Evolutionary conservation across 2,329 filamentous ascomycete species (phyloP).

Genomic region (Neonectria faginata): DNA sequence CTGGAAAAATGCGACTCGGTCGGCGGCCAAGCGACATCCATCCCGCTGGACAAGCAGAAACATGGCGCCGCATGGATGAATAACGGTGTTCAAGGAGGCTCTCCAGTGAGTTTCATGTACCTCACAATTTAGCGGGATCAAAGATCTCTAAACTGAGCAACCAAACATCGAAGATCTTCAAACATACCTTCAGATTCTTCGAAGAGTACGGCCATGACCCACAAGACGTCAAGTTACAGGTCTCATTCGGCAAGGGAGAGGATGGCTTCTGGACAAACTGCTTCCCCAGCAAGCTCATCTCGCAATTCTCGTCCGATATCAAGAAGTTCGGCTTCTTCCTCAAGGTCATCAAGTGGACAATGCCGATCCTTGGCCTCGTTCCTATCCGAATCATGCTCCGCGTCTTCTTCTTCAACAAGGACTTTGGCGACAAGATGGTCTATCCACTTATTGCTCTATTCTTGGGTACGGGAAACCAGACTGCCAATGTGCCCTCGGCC

Average conservation of each 20-base stretch:
- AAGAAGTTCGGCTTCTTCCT: conserved; percentile 33
- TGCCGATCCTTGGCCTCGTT: conserved; percentile 69
- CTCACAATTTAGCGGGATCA: neutral
- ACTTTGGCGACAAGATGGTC: conserved; percentile 78
- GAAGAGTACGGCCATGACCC: conserved; percentile 66
- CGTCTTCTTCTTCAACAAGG: conserved; percentile 75
- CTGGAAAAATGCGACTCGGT: conserved; percentile 69
- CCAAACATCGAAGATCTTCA: conserved; percentile 64
- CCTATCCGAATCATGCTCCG: conserved; percentile 74
- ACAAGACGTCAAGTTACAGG: conserved; percentile 69
- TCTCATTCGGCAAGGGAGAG: conserved; percentile 70
- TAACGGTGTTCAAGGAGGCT: conserved; percentile 72
- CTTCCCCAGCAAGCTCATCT: conserved; percentile 69
- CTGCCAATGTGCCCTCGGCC: conserved; percentile 76
- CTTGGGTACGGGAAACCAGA: conserved; percentile 80
- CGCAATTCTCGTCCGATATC: conserved; percentile 63
- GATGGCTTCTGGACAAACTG: conserved; percentile 75
- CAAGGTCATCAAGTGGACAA: conserved; percentile 66
- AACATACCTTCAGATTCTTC: conserved; percentile 76
- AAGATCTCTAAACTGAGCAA: neutral
- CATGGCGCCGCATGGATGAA: conserved; percentile 72
- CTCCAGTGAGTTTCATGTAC: conserved; percentile 41
- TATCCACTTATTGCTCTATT: conserved; percentile 80
- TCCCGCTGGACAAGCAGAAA: conserved; percentile 65
- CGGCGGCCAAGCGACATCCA: conserved; percentile 71